These are phyloP conservation scores for Colletotrichum liaoningense DNA, from an alignment of 2,329 filamentous ascomycete genomes.

Conservation along the genomic window DNA sequence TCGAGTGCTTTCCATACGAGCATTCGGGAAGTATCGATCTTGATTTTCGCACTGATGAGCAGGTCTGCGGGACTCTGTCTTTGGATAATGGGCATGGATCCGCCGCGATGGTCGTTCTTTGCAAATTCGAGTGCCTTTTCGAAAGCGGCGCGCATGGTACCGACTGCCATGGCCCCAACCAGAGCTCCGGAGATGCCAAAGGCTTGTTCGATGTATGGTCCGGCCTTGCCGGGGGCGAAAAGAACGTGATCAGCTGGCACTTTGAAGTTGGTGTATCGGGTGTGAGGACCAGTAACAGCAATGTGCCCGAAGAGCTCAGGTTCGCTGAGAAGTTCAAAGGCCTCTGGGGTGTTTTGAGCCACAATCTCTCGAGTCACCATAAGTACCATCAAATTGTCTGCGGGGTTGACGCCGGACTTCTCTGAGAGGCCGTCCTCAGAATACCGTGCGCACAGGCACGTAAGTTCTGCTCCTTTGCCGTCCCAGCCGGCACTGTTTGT, in stretches of 20 bases:
- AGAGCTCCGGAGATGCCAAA: constrained; percentile 58
- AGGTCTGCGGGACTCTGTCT: constrained; percentile 63
- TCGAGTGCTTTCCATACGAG: constrained; percentile 64
- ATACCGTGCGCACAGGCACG: constrained; percentile 61
- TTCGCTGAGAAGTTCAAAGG: constrained; percentile 60
- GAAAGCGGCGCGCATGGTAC: constrained; percentile 64
- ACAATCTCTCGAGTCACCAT: constrained; percentile 61
- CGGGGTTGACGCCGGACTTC: constrained; percentile 38
- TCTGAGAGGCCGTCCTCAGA: constrained; percentile 41
- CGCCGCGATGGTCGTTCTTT: constrained; percentile 57
- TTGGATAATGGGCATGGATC: constrained; percentile 56
- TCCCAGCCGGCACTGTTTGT: constrained; percentile 67
- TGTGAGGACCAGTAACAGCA: constrained; percentile 60
- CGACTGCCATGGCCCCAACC: constrained; percentile 65
- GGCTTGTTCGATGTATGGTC: constrained; percentile 45
- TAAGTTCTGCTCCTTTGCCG: constrained; percentile 60
- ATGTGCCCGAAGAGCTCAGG: constrained; percentile 58
- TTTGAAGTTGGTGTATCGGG: constrained; percentile 58
- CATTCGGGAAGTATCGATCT: constrained; percentile 59
- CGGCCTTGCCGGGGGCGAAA: constrained; percentile 51
- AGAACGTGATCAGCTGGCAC: constrained; percentile 61
- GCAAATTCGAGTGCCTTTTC: constrained; percentile 63
- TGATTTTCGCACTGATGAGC: constrained; percentile 63
- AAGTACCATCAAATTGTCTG: constrained; percentile 56
- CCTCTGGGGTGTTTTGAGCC: constrained; percentile 51